Evolutionary conservation across 2,329 filamentous ascomycete species (phyloP).

Genomic region (Penicillium fuscoglaucum): DNA sequence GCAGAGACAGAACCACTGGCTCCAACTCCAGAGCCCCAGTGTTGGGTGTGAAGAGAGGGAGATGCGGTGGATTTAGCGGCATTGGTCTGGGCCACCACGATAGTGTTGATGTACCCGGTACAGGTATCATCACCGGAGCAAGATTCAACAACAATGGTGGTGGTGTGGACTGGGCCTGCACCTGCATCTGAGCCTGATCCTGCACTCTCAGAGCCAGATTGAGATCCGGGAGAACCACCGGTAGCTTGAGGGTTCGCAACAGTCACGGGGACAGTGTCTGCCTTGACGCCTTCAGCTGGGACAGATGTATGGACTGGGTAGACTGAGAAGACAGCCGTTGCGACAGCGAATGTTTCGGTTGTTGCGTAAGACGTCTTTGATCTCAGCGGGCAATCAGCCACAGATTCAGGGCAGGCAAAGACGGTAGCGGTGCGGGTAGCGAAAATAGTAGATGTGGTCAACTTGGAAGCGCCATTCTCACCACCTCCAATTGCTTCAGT

Average conservation of each 20-base stretch:
- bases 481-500: background rate
- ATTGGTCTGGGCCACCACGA: background rate
- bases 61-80: background rate
- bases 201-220: background rate
- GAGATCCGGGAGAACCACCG: background rate
- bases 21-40: background rate
- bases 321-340: slow-evolving; percentile 29
- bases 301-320: background rate
- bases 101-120: background rate
- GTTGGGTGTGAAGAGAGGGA: background rate
- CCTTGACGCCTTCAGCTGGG: background rate
- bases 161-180: background rate
- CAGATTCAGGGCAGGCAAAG: slow-evolving; percentile 28
- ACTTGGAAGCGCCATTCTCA: background rate
- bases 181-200: background rate
- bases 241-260: background rate
- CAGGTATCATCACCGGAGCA: slow-evolving; percentile 1
- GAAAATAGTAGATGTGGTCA: slow-evolving; percentile 28
- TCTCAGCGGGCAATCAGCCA: slow-evolving; percentile 29
- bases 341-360: slow-evolving; percentile 25
- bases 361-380: slow-evolving; percentile 18
- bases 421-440: slow-evolving; percentile 26
- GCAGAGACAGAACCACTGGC: background rate
- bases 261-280: background rate
- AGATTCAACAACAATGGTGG: background rate